A percentile compares a stretch with the other conserved stretches of the same genome.
Evolutionary conservation across 495 filamentous ascomycete genomes (phyloP).

Genomic region (Lepidopterella palustris): DNA sequence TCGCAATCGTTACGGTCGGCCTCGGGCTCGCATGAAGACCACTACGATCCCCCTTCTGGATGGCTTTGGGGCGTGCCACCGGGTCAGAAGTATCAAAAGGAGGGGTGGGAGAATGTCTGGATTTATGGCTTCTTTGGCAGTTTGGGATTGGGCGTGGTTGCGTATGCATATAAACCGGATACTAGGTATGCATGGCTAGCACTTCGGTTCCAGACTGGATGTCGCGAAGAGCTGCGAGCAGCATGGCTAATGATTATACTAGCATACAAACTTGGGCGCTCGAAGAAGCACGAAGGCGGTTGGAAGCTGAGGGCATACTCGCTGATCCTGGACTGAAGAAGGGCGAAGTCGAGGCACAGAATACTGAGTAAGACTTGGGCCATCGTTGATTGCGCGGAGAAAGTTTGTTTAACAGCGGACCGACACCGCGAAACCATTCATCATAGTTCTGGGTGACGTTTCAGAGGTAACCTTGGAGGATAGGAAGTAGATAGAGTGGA

Average conservation of each 20-base stretch:
- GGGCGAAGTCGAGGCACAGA: background rate
- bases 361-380: background rate
- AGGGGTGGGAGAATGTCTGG: conserved; percentile 89
- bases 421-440: background rate
- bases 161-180: conserved; percentile 96
- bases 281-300: conserved; percentile 85
- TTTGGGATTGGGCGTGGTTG: conserved; percentile 63
- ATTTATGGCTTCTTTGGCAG: conserved; percentile 88
- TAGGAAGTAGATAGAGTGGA: background rate
- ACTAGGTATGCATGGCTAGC: conserved; percentile 69
- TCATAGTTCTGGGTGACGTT: background rate
- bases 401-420: background rate
- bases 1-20: conserved; percentile 3
- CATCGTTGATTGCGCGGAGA: background rate
- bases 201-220: background rate
- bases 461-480: background rate
- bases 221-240: background rate
- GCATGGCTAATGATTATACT: conserved; percentile 17
- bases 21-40: conserved; percentile 55
- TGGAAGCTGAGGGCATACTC: conserved; percentile 92
- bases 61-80: conserved; percentile 89
- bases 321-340: conserved; percentile 51
- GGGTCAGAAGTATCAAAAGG: conserved; percentile 88
- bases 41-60: conserved; percentile 86
- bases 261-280: conserved; percentile 99